These are phyloP conservation scores for Collariella sp. DNA, from an alignment of 495 filamentous ascomycete genomes.

Conservation along the genomic window DNA sequence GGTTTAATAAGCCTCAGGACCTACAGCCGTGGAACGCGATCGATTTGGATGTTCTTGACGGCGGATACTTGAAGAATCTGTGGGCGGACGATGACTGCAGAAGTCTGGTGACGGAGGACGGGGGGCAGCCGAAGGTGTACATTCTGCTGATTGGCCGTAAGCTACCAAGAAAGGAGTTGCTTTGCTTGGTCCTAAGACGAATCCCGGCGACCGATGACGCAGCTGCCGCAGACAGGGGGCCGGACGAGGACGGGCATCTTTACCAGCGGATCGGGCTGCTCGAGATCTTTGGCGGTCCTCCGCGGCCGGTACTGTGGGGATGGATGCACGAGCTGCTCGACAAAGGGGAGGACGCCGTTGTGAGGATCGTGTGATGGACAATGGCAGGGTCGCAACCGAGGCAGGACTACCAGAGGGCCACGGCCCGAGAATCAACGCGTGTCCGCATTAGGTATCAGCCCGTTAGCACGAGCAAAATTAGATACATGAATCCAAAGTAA, in stretches of 20 bases:
- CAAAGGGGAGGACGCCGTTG: constrained; percentile 1
- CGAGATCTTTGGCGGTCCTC: constrained; percentile 7
- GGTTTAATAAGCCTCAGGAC: not conserved
- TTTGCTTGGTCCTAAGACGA: constrained; percentile 1
- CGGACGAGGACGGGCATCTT: not conserved
- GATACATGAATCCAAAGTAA: no score
- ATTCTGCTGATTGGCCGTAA: constrained; percentile 1
- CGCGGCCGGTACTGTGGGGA: not conserved
- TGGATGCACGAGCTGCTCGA: constrained; percentile 3
- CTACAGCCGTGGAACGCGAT: not conserved
- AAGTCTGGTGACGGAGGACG: not conserved
- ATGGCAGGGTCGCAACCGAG: no score
- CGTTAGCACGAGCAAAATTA: no score
- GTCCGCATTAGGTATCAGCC: no score
- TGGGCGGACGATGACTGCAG: constrained; percentile 11
- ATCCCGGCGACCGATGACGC: not conserved
- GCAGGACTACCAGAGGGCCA: no score
- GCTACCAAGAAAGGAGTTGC: constrained; percentile 2
- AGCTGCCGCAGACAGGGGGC: not conserved
- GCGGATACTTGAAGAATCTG: constrained; percentile 8
- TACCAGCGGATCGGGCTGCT: constrained; percentile 6
- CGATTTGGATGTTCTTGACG: constrained; percentile 2
- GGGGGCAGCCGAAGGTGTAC: not conserved
- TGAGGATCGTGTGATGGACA: constrained; percentile 5
- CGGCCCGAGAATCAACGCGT: no score